These are phyloP conservation scores for Sonneratia caseolaris DNA, from an alignment of 345 rosid genomes.

Conservation along the genomic window DNA sequence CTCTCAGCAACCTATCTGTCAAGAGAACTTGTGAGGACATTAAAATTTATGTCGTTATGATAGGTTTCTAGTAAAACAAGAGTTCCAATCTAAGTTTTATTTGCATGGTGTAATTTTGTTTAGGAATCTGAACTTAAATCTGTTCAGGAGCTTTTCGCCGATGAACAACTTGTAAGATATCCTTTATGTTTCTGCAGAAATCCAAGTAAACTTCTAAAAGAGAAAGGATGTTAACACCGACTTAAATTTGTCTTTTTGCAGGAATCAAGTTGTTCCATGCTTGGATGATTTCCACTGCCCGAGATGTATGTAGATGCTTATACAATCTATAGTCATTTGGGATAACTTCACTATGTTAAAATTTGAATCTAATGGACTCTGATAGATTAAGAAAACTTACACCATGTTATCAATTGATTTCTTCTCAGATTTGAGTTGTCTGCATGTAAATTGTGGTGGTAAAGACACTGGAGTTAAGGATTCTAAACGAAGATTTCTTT, in stretches of 20 bases:
- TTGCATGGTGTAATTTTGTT: neutral
- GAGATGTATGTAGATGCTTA: constrained; percentile 1
- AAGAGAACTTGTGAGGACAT: constrained; percentile 23
- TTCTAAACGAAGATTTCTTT: constrained; percentile 14
- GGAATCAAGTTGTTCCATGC: constrained; percentile 22
- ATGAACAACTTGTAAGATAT: constrained; percentile 24
- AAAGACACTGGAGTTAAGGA: constrained; percentile 9
- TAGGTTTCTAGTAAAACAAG: neutral
- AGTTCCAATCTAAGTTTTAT: neutral
- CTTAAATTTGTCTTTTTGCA: neutral
- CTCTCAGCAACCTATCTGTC: constrained; percentile 26
- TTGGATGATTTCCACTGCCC: constrained; percentile 24
- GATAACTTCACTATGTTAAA: no score
- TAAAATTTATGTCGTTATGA: neutral
- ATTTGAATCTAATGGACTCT: neutral
- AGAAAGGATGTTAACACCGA: no score
- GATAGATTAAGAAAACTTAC: neutral
- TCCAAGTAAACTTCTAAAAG: no score
- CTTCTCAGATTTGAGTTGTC: constrained; percentile 18
- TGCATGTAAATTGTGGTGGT: constrained; percentile 47
- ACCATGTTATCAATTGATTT: neutral
- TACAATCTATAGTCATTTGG: no score
- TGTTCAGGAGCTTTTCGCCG: constrained; percentile 26
- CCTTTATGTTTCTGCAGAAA: neutral
- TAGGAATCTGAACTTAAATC: constrained; percentile 34